Percentiles rank a stretch among this genome's conserved stretches.
Evolutionary conservation across 306 rosid species (phyloP).

Genomic region (Betula pendula): DNA sequence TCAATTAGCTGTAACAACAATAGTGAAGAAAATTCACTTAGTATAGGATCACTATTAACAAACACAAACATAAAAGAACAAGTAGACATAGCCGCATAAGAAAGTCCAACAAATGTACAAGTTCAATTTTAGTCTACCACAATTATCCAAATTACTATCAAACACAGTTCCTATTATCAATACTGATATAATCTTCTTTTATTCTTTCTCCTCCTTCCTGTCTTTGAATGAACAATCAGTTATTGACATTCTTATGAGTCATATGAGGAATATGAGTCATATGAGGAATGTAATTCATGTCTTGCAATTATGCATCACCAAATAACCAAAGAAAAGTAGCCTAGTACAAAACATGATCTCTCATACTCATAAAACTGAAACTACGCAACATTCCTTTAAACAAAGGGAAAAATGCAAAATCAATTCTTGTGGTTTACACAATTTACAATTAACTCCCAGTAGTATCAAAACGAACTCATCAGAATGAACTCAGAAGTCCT

Average conservation of each 20-base stretch:
- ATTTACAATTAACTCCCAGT: too few relatives aligned
- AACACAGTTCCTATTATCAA: not conserved
- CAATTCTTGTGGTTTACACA: too few relatives aligned
- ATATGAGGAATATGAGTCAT: not conserved
- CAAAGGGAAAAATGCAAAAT: too few relatives aligned
- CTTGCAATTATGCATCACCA: not conserved
- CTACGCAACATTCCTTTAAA: not conserved
- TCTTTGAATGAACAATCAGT: not conserved
- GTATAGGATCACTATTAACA: not conserved
- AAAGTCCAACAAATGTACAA: not conserved
- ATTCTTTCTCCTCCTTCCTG: not conserved
- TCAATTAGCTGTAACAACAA: not conserved
- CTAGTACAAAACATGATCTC: not conserved
- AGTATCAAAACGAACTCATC: too few relatives aligned
- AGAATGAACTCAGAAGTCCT: too few relatives aligned
- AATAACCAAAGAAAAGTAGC: not conserved
- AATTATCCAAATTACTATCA: not conserved
- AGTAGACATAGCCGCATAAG: not conserved
- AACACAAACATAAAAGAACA: not conserved
- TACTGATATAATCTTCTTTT: not conserved
- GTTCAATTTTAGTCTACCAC: not conserved
- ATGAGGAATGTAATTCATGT: not conserved
- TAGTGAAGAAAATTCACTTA: not conserved
- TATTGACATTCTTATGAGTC: not conserved
- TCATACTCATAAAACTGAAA: not conserved